Evolutionary conservation across 2,329 filamentous ascomycete genomes (phyloP).

Genomic region (Aureobasidium sp.): DNA sequence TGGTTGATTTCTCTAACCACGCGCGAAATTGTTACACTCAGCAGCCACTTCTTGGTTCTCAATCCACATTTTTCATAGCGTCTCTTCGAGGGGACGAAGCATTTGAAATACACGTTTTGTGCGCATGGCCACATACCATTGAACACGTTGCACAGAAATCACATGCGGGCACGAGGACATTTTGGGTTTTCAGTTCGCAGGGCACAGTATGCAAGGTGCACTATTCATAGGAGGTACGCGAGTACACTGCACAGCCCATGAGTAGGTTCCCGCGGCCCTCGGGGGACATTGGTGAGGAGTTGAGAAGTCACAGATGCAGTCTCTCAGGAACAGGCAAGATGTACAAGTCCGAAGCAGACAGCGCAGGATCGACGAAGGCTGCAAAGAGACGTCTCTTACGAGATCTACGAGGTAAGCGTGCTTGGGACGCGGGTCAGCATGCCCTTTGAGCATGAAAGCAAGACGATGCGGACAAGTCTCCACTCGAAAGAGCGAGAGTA

Average conservation of each 20-base stretch:
- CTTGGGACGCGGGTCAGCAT: not conserved
- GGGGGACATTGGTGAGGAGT: not conserved
- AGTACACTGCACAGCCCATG: not conserved
- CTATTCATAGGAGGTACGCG: conserved; percentile 2
- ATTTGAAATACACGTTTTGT: not conserved
- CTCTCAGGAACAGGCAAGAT: not conserved
- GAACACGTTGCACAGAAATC: not conserved
- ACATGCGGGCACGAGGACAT: not conserved
- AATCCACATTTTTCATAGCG: not conserved
- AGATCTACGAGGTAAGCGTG: not conserved
- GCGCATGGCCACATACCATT: not conserved
- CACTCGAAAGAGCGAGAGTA: not conserved
- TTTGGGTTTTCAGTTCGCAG: not conserved
- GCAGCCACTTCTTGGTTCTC: not conserved
- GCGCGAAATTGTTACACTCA: not conserved
- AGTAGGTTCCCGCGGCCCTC: not conserved
- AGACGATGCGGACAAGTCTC: not conserved
- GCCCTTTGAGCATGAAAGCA: not conserved
- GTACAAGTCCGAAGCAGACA: not conserved
- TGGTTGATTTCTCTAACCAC: not conserved
- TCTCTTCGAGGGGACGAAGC: not conserved
- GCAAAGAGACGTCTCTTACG: conserved; percentile 3
- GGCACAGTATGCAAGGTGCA: not conserved
- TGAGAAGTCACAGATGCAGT: not conserved
- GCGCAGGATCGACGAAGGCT: not conserved